Conservation (phyloP, 2,329 filamentous ascomycete genomes). For the Stemphylium beticola region DNA sequence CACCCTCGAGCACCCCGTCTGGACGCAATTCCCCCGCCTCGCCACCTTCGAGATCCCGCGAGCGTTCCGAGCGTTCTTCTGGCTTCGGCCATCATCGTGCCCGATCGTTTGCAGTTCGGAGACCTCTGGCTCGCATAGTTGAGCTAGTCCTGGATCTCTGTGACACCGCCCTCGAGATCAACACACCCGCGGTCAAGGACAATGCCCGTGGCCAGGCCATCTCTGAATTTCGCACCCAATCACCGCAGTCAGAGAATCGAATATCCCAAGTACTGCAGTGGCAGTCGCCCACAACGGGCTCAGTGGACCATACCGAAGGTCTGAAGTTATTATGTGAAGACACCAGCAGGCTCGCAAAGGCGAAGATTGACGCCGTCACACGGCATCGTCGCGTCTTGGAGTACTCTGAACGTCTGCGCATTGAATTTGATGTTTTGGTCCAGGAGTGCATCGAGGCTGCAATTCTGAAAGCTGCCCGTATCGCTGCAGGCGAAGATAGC, state of each 20-base stretch:
- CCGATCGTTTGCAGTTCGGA: constrained; percentile 87
- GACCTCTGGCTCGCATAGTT: constrained; percentile 90
- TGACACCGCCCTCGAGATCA: constrained; percentile 94
- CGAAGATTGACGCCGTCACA: constrained; percentile 91
- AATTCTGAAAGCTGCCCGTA: constrained; percentile 84
- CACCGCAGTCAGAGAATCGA: constrained; percentile 91
- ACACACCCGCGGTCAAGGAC: constrained; percentile 91
- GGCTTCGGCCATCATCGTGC: constrained; percentile 81
- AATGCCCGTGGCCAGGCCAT: constrained; percentile 64
- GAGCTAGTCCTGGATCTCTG: constrained; percentile 94
- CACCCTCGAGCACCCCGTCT: constrained; percentile 72
- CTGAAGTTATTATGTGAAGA: constrained; percentile 86
- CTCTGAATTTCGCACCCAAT: constrained; percentile 88
- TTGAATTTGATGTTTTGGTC: constrained; percentile 91
- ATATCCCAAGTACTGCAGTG: constrained; percentile 95
- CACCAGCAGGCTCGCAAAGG: constrained; percentile 80
- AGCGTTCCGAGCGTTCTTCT: constrained; percentile 69
- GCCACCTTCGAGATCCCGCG: constrained; percentile 68
- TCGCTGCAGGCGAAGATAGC: constrained; percentile 82
- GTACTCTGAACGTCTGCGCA: constrained; percentile 91
- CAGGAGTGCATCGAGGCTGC: constrained; percentile 96
- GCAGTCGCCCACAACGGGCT: constrained; percentile 92
- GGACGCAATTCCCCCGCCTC: constrained; percentile 74
- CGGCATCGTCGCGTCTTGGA: constrained; percentile 92
- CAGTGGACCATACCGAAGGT: constrained; percentile 90